Conservation (phyloP, 805 yeast species). For the Yamadazyma nakazawae region DNA sequence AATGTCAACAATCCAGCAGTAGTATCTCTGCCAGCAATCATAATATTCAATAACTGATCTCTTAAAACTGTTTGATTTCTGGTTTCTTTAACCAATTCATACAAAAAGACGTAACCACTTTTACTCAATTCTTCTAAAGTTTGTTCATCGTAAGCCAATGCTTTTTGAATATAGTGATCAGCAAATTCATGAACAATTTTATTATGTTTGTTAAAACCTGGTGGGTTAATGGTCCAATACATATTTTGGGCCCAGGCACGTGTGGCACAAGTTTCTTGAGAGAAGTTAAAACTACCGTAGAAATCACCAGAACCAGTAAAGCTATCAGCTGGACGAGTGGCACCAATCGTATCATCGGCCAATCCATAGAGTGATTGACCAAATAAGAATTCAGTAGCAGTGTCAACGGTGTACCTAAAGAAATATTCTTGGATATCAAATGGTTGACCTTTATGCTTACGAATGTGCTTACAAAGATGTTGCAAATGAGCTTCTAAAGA, state of each 20-base stretch:
- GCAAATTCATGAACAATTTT: conserved; percentile 32
- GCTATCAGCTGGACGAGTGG: conserved; percentile 21
- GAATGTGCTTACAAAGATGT: conserved; percentile 21
- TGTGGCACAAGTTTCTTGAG: conserved; percentile 31
- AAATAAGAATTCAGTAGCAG: conserved; percentile 37
- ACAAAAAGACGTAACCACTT: conserved; percentile 36
- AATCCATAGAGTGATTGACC: conserved; percentile 33
- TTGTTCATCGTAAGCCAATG: conserved; percentile 24
- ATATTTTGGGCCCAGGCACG: conserved; percentile 30
- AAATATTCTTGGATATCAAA: conserved; percentile 32
- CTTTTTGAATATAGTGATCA: conserved; percentile 27
- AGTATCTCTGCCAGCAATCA: conserved; percentile 40
- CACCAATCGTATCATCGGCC: conserved; percentile 26
- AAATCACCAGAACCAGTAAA: conserved; percentile 13
- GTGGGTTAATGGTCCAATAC: conserved; percentile 22
- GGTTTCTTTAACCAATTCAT: conserved; percentile 39
- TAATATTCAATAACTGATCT: conserved; percentile 40
- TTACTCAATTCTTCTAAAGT: conserved; percentile 26
- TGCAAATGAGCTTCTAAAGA: conserved; percentile 27
- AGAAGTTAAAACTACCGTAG: conserved; percentile 28
- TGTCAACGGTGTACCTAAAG: conserved; percentile 32
- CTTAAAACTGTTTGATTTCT: conserved; percentile 33
- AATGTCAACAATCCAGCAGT: conserved; percentile 35
- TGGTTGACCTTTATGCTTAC: conserved; percentile 18
- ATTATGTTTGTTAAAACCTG: conserved; percentile 29